phyloP scores from a whole-genome alignment of 1,284 basidiomycete species.

The Apiotrichum veenhuisii region DNA sequence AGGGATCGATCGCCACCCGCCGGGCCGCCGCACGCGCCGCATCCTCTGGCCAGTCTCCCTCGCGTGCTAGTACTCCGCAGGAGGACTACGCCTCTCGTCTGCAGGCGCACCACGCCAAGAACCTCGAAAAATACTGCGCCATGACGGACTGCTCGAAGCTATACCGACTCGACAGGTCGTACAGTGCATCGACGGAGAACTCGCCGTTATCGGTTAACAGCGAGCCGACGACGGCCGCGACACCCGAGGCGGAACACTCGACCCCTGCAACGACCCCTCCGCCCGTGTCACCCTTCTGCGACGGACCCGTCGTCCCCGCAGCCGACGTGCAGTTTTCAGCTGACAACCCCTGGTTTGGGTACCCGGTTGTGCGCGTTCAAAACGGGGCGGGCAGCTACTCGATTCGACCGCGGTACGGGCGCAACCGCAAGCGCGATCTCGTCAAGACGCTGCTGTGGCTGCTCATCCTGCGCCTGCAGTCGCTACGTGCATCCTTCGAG shows the following conservation, averaged over 20 bases:
- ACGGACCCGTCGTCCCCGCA: neutral
- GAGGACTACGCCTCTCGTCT: slow-evolving; percentile 38
- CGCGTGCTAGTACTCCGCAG: slow-evolving; percentile 6
- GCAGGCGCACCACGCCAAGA: slow-evolving; percentile 40
- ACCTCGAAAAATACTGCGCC: slow-evolving; percentile 26
- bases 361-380: slow-evolving; percentile 38
- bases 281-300: neutral
- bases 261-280: neutral
- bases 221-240: neutral
- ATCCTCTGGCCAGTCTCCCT: neutral
- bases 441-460: slow-evolving; percentile 49
- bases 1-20: slow-evolving; percentile 20
- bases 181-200: neutral
- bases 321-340: slow-evolving; percentile 17
- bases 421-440: slow-evolving; percentile 48
- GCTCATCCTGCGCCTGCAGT: slow-evolving; percentile 45
- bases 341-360: slow-evolving; percentile 49
- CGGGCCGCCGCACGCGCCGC: slow-evolving; percentile 7
- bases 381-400: slow-evolving; percentile 17
- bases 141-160: slow-evolving; percentile 2
- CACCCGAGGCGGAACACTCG: neutral
- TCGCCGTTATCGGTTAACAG: neutral
- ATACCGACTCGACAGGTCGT: neutral
- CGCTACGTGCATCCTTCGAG: slow-evolving; percentile 34
- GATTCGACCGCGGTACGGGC: slow-evolving; percentile 40